Conservation (phyloP, 306 rosid genomes). For the Mimosa bimucronata region DNA sequence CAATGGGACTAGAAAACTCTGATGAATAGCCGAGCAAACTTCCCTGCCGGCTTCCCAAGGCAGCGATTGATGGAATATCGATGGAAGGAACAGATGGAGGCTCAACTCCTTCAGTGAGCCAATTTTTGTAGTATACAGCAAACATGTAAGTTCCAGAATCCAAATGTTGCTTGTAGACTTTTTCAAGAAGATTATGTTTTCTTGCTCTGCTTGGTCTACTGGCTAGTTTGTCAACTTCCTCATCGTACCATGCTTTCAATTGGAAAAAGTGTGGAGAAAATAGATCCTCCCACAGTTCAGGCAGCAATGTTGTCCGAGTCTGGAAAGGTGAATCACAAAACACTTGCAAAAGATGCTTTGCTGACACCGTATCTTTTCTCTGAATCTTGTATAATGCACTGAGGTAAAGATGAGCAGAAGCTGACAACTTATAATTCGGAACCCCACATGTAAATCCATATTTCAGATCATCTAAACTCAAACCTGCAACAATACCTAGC, state of each 20-base stretch:
- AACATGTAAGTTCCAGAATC: slow-evolving; percentile 69
- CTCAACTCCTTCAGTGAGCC: slow-evolving; percentile 81
- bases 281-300: slow-evolving; percentile 75
- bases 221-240: slow-evolving; percentile 54
- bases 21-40: slow-evolving; percentile 52
- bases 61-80: slow-evolving; percentile 53
- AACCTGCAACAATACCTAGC: slow-evolving; percentile 66
- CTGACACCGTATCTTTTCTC: slow-evolving; percentile 63
- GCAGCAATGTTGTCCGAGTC: slow-evolving; percentile 65
- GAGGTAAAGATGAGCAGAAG: slow-evolving; percentile 93
- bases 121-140: slow-evolving; percentile 78
- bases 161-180: slow-evolving; percentile 64
- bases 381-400: slow-evolving; percentile 66
- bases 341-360: slow-evolving; percentile 83
- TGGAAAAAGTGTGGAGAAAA: slow-evolving; percentile 75
- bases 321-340: slow-evolving; percentile 69
- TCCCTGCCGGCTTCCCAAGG: too few relatives aligned
- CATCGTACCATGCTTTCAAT: slow-evolving; percentile 64
- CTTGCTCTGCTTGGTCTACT: slow-evolving; percentile 51
- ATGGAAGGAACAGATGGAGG: slow-evolving; percentile 68
- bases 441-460: slow-evolving; percentile 56
- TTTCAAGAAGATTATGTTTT: slow-evolving; percentile 54
- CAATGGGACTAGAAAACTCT: slow-evolving; percentile 51
- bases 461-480: slow-evolving; percentile 61
- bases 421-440: slow-evolving; percentile 67